Evolutionary conservation across 1,284 basidiomycete genomes (phyloP).

Genomic region (Sparassis latifolia): DNA sequence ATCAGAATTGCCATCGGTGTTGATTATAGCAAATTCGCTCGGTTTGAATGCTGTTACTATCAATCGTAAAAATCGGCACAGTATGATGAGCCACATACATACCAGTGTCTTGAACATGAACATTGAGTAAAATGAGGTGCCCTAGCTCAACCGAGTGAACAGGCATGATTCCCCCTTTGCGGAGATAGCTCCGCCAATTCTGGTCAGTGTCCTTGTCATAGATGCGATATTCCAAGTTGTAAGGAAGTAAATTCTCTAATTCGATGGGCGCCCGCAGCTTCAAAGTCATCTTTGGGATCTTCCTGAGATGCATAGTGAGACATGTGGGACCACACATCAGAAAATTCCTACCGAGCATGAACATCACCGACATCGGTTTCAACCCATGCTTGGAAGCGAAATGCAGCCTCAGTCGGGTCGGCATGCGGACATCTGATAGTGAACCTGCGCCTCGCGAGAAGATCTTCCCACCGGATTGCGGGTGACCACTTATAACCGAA

Average conservation of each 20-base stretch:
- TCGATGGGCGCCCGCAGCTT: conserved; percentile 94
- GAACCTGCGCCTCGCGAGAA: conserved; percentile 73
- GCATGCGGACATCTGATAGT: conserved; percentile 85
- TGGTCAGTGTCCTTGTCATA: conserved; percentile 95
- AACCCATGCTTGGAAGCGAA: conserved; percentile 93
- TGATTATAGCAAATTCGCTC: conserved; percentile 98
- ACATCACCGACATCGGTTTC: conserved; percentile 73
- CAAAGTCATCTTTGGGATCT: conserved; percentile 81
- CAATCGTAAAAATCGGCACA: not conserved
- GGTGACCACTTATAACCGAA: conserved; percentile 94
- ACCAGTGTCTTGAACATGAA: conserved; percentile 89
- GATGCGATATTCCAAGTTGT: conserved; percentile 92
- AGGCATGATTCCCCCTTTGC: conserved; percentile 93
- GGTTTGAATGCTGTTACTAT: conserved; percentile 72
- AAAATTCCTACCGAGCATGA: conserved; percentile 41
- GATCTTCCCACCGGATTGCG: conserved; percentile 89
- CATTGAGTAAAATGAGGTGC: conserved; percentile 91
- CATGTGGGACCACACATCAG: not conserved
- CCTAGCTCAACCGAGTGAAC: conserved; percentile 93
- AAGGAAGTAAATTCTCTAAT: conserved; percentile 94
- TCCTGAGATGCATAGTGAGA: conserved; percentile 36
- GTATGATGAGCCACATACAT: not conserved
- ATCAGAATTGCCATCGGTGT: conserved; percentile 88
- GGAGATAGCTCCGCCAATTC: conserved; percentile 88
- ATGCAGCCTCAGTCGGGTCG: conserved; percentile 81